These are phyloP conservation scores for Xylaria acuta DNA, from an alignment of 495 filamentous ascomycete genomes.

Conservation along the genomic window DNA sequence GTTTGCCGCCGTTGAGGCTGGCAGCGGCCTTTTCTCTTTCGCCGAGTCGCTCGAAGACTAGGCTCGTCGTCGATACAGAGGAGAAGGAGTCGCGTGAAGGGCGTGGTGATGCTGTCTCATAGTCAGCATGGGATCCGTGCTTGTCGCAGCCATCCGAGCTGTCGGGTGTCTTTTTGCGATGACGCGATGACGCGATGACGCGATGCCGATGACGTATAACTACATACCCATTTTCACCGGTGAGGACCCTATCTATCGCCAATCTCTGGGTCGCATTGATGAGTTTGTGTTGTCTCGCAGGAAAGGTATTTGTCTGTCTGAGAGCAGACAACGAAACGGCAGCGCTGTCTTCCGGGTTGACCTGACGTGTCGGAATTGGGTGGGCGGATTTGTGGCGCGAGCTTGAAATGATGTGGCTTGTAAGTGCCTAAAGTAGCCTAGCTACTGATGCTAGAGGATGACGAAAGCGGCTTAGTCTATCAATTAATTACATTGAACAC, in stretches of 20 bases:
- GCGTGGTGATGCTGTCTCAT: conserved; percentile 42
- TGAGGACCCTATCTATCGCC: not conserved
- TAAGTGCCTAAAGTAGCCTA: not conserved
- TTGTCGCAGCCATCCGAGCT: not conserved
- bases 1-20: conserved; percentile 47
- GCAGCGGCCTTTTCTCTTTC: conserved; percentile 51
- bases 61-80: conserved; percentile 76
- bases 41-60: conserved; percentile 76
- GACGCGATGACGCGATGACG: not conserved
- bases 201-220: not conserved
- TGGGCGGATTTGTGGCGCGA: conserved; percentile 6
- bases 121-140: not conserved
- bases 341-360: not conserved
- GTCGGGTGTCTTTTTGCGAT: not conserved
- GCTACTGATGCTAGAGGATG: not conserved
- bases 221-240: conserved; percentile 24
- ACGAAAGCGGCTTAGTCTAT: not conserved
- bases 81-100: conserved; percentile 65
- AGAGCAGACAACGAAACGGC: not conserved
- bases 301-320: not conserved
- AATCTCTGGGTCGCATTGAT: not conserved
- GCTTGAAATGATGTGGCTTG: conserved; percentile 15
- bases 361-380: conserved; percentile 16
- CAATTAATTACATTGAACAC: too few species aligned
- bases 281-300: not conserved